These are phyloP conservation scores for Glutinoglossum americanum DNA, from an alignment of 495 filamentous ascomycete genomes.

Conservation along the genomic window DNA sequence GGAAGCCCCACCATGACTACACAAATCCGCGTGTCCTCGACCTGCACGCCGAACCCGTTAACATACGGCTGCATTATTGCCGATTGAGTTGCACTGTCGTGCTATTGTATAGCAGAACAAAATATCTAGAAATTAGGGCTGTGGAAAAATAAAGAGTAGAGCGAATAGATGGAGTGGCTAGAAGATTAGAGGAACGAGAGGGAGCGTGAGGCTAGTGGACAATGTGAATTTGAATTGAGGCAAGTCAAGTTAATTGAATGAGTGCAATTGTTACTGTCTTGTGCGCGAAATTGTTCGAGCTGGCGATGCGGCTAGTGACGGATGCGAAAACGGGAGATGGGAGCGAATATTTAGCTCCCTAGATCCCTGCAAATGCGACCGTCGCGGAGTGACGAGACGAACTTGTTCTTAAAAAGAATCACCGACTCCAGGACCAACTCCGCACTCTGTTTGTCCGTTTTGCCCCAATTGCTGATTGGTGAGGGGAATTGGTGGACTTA, in stretches of 20 bases:
- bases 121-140: neutral
- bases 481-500: neutral
- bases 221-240: neutral
- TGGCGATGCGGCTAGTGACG: neutral
- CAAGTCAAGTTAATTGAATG: neutral
- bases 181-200: neutral
- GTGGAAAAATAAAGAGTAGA: neutral
- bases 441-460: neutral
- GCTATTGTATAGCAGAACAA: neutral
- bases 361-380: neutral
- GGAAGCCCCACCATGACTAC: constrained; percentile 98
- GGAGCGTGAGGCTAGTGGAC: neutral
- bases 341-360: no score
- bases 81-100: neutral
- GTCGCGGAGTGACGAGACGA: neutral
- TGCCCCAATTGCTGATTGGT: no score
- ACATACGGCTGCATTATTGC: neutral
- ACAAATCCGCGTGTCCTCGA: constrained; percentile 84
- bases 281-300: neutral
- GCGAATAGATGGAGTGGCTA: neutral
- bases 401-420: neutral
- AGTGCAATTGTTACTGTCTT: neutral
- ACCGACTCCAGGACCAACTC: neutral
- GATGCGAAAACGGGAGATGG: neutral
- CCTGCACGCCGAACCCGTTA: constrained; percentile 34